phyloP scores from a whole-genome alignment of 768 basidiomycete genomes.

The Trametes punicea region DNA sequence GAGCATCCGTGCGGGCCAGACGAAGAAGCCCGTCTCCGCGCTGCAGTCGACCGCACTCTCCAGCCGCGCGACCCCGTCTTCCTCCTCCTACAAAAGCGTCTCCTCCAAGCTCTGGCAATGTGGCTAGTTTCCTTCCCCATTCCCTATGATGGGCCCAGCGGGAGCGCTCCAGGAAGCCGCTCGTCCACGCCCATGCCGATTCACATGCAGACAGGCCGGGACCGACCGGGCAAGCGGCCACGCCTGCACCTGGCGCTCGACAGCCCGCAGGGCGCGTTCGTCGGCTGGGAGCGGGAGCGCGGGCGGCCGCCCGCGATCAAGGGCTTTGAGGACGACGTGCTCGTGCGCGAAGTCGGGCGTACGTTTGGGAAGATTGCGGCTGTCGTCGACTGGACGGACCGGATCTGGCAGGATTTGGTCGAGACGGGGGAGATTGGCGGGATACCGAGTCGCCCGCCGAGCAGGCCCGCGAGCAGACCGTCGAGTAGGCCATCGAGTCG shows the following conservation, averaged over 20 bases:
- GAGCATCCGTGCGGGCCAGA: constrained; percentile 25
- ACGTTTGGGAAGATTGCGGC: constrained; percentile 38
- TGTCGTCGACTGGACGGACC: constrained; percentile 52
- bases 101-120: constrained; percentile 40
- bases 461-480: neutral
- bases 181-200: constrained; percentile 3
- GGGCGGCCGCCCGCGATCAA: constrained; percentile 37
- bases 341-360: constrained; percentile 43
- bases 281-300: constrained; percentile 6
- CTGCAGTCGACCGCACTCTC: constrained; percentile 61
- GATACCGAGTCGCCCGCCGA: neutral
- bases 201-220: constrained; percentile 24
- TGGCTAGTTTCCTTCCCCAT: constrained; percentile 21
- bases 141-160: constrained; percentile 5
- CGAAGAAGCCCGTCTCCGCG: constrained; percentile 53
- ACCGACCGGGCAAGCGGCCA: constrained; percentile 13
- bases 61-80: constrained; percentile 65
- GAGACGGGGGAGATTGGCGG: constrained; percentile 14
- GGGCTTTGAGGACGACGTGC: constrained; percentile 65
- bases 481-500: neutral
- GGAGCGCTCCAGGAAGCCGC: neutral
- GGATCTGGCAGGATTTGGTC: constrained; percentile 50
- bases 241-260: constrained; percentile 12
- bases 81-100: constrained; percentile 54
- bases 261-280: constrained; percentile 2